phyloP scores from a whole-genome alignment of 1,284 basidiomycete species.

The Athelia sp. region DNA sequence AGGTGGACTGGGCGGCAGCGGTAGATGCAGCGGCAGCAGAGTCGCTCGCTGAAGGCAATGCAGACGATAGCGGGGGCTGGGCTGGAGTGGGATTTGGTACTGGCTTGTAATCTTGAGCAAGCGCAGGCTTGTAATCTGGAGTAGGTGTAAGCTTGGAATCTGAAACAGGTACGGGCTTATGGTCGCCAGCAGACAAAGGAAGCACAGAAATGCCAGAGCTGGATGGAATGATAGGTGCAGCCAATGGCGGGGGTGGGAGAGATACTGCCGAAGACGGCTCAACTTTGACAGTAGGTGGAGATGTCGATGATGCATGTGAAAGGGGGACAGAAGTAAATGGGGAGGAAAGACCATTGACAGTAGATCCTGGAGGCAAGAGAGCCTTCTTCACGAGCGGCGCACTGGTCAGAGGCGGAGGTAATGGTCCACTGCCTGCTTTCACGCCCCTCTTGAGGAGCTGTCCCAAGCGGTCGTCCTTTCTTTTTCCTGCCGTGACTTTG shows the following conservation, averaged over 20 bases:
- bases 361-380: constrained; percentile 11
- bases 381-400: constrained; percentile 45
- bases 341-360: background rate
- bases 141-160: no score
- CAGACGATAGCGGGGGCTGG: constrained; percentile 10
- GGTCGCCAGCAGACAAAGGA: background rate
- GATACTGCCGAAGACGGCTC: constrained; percentile 12
- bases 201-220: no score
- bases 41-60: constrained; percentile 1
- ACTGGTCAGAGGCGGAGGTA: constrained; percentile 64
- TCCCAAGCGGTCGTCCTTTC: constrained; percentile 47
- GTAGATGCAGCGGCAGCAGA: constrained; percentile 18
- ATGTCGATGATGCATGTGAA: constrained; percentile 1
- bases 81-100: constrained; percentile 15
- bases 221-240: background rate
- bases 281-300: constrained; percentile 11
- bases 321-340: background rate
- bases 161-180: no score
- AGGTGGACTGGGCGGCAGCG: constrained; percentile 11
- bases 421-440: constrained; percentile 45
- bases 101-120: no score
- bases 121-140: no score
- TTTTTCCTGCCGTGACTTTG: constrained; percentile 30
- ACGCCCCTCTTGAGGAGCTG: constrained; percentile 63
- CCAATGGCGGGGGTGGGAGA: constrained; percentile 1